A percentile compares a stretch with the other conserved stretches of the same genome.
These are phyloP conservation scores for Gentiana straminea DNA, from an alignment of 257 asterid genomes.

Conservation along the genomic window DNA sequence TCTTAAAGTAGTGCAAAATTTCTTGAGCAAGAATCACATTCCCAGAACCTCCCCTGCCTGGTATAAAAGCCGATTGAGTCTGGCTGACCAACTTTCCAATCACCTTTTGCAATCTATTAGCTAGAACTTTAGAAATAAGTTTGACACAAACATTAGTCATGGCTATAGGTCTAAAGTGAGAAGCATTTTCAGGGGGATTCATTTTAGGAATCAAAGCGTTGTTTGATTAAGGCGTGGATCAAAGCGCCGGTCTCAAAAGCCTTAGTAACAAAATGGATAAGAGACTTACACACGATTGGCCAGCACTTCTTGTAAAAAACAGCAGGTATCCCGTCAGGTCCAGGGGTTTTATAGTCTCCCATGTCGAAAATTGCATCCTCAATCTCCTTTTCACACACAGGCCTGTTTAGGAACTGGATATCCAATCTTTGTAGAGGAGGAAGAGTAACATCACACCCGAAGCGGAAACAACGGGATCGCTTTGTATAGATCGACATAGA, in stretches of 20 bases:
- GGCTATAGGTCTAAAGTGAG: not conserved
- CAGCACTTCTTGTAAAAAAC: not conserved
- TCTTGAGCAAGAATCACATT: not conserved
- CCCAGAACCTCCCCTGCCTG: not conserved
- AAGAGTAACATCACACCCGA: not conserved
- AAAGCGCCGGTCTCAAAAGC: not conserved
- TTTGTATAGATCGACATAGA: not conserved
- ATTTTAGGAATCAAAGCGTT: not conserved
- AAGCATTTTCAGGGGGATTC: not conserved
- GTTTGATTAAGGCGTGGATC: not conserved
- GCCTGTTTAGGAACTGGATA: not conserved
- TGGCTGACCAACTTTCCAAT: not conserved
- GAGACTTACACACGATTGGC: not conserved
- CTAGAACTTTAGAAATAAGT: not conserved
- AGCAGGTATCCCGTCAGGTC: not conserved
- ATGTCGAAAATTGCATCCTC: too few species aligned
- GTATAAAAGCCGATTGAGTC: not conserved
- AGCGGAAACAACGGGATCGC: too few species aligned
- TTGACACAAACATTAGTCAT: not conserved
- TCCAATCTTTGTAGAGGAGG: not conserved
- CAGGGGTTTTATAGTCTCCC: too few species aligned
- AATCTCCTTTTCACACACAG: not conserved
- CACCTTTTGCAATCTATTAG: not conserved
- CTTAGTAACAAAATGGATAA: not conserved
- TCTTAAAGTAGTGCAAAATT: not conserved